These are phyloP conservation scores for Penicillium sp. DNA, from an alignment of 2,329 filamentous ascomycete species.

Conservation along the genomic window DNA sequence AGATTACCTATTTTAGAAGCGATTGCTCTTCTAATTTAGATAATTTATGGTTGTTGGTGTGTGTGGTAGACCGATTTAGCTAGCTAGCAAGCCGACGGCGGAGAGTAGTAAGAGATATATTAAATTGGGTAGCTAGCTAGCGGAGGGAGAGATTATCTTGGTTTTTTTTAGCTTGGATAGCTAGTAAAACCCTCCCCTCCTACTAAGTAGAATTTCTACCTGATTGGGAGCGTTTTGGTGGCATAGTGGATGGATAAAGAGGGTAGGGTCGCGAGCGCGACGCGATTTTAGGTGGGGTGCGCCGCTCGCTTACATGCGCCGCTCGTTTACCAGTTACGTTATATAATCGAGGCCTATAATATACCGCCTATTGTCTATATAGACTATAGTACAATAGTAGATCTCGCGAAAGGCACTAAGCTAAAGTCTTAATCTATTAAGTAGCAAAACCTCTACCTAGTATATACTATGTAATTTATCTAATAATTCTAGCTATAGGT, in stretches of 20 bases:
- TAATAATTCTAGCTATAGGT: too few relatives aligned
- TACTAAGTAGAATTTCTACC: not conserved
- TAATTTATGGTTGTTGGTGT: slow-evolving; percentile 1
- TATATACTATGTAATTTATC: too few relatives aligned
- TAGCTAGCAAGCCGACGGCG: not conserved
- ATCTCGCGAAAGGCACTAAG: too few relatives aligned
- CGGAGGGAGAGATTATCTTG: too few relatives aligned
- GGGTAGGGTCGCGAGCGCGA: not conserved
- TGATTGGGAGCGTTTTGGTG: not conserved
- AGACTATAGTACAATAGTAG: too few relatives aligned
- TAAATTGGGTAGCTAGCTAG: too few relatives aligned
- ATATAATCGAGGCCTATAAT: too few relatives aligned
- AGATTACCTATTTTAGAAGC: too few relatives aligned
- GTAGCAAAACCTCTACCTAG: too few relatives aligned
- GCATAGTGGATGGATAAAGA: slow-evolving; percentile 1
- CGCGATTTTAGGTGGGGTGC: not conserved
- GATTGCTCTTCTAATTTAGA: too few relatives aligned
- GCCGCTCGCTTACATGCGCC: not conserved
- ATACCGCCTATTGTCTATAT: too few relatives aligned
- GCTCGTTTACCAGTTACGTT: not conserved
- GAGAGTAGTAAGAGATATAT: slow-evolving; percentile 1
- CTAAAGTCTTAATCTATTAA: too few relatives aligned
- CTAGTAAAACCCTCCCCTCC: not conserved
- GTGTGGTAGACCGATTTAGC: not conserved
- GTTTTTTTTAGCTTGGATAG: slow-evolving; percentile 1